Base-by-base conservation (phyloP, 176 grass and related monocot genomes). In the Puccinellia tenuiflora region DNA sequence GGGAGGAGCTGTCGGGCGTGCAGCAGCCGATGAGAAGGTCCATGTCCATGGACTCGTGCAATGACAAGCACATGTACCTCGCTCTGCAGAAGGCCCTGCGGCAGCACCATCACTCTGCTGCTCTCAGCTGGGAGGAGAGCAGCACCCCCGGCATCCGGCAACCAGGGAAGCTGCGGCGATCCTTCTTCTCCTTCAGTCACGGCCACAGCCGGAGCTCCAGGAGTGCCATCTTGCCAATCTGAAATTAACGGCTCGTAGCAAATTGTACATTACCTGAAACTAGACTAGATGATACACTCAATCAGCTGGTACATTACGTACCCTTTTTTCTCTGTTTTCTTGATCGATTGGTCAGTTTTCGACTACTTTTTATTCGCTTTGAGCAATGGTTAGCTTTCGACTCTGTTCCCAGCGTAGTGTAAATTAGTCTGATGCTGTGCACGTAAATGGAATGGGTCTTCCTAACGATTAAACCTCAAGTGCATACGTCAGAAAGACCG, bases 1-100 rank as follows among this genome's bases (percentile, higher is more conserved):
- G 75, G 68, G 85, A 70, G 7, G 63, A 59, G 1, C 6, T 76
- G 31, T 43, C 26, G 11, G 24, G 47, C 35, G 54, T 63, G 65
- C 77, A 77, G 40, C 81, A 85, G 76, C 86, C 86, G 0, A 64
- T 86, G 69, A 81, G 92, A 34, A 91, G 96, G 77, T 98, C 96
- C 12, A 63, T 95, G 63, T 98, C 96, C 50, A 76, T 98, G 88
- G 90, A 93, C 42, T 93, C 96, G 5, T 83, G 66, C 45, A 73
- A 48, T 30, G 95, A 94, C 75, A 85, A 89, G 69, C 82, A 89
- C 47, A 30, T 92, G 46, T 86, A 88, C 85, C 79, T 92, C 55
- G 88, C 90, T 16, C 75, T 97, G 42, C 92, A 90, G 76, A 78
- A 80, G 55, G 72, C 89, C 62, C 60, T 92, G 69, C 73, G 39